These are phyloP conservation scores for Erodium trifolium DNA, from an alignment of 441 rosid genomes.

Conservation along the genomic window DNA sequence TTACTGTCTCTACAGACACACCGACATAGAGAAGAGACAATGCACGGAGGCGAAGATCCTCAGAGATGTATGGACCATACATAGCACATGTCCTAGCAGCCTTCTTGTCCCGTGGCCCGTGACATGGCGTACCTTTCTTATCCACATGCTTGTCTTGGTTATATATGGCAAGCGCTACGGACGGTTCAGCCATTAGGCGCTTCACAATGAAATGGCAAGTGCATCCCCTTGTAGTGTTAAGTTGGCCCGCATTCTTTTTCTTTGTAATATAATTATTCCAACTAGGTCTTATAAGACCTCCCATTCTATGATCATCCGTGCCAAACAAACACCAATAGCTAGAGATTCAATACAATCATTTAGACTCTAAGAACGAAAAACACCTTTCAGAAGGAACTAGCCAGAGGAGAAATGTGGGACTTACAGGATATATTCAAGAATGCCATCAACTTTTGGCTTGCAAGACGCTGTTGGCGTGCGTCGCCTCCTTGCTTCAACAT, in stretches of 20 bases:
- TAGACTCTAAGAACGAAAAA: slow-evolving; percentile 1
- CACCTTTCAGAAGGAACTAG: too few relatives aligned
- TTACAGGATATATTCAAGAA: slow-evolving; percentile 49
- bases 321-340: slow-evolving; percentile 64
- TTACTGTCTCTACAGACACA: slow-evolving; percentile 39
- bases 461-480: slow-evolving; percentile 41
- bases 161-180: slow-evolving; percentile 42
- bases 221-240: slow-evolving; percentile 54
- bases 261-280: slow-evolving; percentile 36
- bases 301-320: slow-evolving; percentile 45
- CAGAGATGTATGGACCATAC: slow-evolving; percentile 52
- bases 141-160: slow-evolving; percentile 50
- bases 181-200: slow-evolving; percentile 38
- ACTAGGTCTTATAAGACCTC: slow-evolving; percentile 30
- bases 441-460: slow-evolving; percentile 55
- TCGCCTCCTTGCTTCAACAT: slow-evolving; percentile 50
- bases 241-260: slow-evolving; percentile 53
- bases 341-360: background rate
- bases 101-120: slow-evolving; percentile 43
- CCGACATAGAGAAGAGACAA: slow-evolving; percentile 47
- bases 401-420: slow-evolving; percentile 9
- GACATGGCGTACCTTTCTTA: slow-evolving; percentile 44
- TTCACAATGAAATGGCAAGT: slow-evolving; percentile 53
- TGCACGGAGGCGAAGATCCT: slow-evolving; percentile 45
- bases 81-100: slow-evolving; percentile 56